Conservation (phyloP, 371 early-diverging fungal genomes). For the Mortierella sp. region DNA sequence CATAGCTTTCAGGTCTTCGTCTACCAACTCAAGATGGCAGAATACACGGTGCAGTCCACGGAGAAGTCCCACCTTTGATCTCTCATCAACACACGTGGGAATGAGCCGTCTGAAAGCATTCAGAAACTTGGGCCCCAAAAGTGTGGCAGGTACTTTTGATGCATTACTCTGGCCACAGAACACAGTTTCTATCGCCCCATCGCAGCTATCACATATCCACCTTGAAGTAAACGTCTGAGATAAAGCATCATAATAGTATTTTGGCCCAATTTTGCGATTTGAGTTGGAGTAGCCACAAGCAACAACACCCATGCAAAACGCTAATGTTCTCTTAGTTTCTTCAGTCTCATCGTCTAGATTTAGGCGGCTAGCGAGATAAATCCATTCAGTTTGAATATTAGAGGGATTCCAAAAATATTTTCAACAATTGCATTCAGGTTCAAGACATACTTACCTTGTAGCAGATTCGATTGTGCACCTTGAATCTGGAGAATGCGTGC, state of each 20-base stretch:
- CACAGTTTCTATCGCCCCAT: not conserved
- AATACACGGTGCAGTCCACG: slow-evolving; percentile 33
- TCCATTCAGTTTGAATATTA: not conserved
- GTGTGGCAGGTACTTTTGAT: not conserved
- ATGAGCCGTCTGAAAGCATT: slow-evolving; percentile 30
- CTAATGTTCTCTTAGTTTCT: slow-evolving; percentile 16
- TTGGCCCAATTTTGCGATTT: not conserved
- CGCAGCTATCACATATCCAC: slow-evolving; percentile 17
- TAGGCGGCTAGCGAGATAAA: slow-evolving; percentile 10
- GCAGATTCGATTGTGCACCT: slow-evolving; percentile 8
- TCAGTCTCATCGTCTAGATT: slow-evolving; percentile 21
- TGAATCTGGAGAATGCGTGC: slow-evolving; percentile 18
- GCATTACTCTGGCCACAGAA: not conserved
- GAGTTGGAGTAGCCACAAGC: slow-evolving; percentile 24
- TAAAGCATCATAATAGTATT: slow-evolving; percentile 14
- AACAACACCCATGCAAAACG: slow-evolving; percentile 30
- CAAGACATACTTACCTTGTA: slow-evolving; percentile 8
- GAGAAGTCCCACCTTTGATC: slow-evolving; percentile 23
- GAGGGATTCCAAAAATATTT: not conserved
- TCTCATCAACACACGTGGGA: slow-evolving; percentile 1
- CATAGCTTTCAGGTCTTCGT: slow-evolving; percentile 10
- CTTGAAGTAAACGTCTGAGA: not conserved
- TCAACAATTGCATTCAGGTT: not conserved
- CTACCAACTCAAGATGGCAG: slow-evolving; percentile 21
- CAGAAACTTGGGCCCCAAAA: slow-evolving; percentile 13